phyloP scores from a whole-genome alignment of 169 alveolate genomes.

The Plasmodium malariae region DNA sequence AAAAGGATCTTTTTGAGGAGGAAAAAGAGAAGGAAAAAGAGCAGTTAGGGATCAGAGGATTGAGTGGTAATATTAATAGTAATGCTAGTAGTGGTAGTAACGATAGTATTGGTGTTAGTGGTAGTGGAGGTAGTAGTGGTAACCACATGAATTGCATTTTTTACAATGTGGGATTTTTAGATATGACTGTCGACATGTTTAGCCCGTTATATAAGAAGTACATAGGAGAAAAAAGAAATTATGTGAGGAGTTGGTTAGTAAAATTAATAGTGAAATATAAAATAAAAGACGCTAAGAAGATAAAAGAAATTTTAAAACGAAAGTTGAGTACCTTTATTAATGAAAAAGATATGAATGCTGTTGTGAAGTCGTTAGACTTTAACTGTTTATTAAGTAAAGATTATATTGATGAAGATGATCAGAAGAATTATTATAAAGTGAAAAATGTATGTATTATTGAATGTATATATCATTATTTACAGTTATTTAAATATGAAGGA shows the following conservation, averaged over 20 bases:
- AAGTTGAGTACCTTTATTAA: constrained; percentile 34
- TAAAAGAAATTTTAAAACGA: constrained; percentile 52
- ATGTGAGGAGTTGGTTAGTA: constrained; percentile 61
- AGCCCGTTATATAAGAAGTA: constrained; percentile 48
- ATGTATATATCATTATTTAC: constrained; percentile 60
- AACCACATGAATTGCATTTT: constrained; percentile 30
- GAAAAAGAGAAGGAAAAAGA: too few species aligned
- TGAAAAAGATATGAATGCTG: constrained; percentile 64
- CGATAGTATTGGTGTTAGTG: too few species aligned
- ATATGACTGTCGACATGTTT: constrained; percentile 20
- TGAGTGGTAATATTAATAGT: too few species aligned
- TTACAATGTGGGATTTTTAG: constrained; percentile 69
- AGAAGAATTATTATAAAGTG: constrained; percentile 21
- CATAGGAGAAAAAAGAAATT: constrained; percentile 61
- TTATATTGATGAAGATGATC: constrained; percentile 27
- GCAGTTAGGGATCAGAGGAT: too few species aligned
- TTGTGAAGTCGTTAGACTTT: constrained; percentile 56
- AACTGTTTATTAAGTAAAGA: constrained; percentile 25
- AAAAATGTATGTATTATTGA: constrained; percentile 69
- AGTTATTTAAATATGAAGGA: constrained; percentile 66
- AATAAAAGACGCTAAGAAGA: constrained; percentile 48
- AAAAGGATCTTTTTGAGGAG: too few species aligned
- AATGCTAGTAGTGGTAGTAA: too few species aligned
- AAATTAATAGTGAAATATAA: constrained; percentile 55
- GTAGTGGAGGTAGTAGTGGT: background rate